These are phyloP conservation scores for Aureobasidium sp. DNA, from an alignment of 2,329 filamentous ascomycete genomes.

Conservation along the genomic window DNA sequence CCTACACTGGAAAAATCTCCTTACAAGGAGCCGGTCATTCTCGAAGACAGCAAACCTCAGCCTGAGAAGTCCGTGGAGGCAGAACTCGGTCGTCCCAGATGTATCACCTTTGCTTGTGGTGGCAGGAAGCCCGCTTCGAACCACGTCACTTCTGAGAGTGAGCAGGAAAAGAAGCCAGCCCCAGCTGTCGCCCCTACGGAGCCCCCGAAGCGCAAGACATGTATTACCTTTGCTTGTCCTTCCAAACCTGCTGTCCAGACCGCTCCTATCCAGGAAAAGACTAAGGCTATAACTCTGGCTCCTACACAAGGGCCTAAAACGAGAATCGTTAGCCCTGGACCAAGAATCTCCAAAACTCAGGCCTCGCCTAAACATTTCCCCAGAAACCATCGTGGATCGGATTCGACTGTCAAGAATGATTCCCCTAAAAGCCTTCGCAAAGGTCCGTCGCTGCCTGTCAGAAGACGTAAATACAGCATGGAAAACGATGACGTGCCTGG, in stretches of 20 bases:
- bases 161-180: conserved; percentile 20
- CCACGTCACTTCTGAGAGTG: conserved; percentile 23
- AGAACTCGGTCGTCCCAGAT: conserved; percentile 65
- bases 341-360: conserved; percentile 16
- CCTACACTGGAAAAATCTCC: conserved; percentile 31
- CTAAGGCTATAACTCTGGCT: conserved; percentile 33
- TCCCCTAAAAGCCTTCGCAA: conserved; percentile 38
- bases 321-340: conserved; percentile 5
- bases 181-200: conserved; percentile 11
- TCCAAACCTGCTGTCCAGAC: conserved; percentile 37
- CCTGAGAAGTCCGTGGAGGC: conserved; percentile 52
- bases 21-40: conserved; percentile 28
- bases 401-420: conserved; percentile 40
- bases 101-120: conserved; percentile 86
- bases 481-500: conserved; percentile 40
- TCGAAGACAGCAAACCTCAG: conserved; percentile 27
- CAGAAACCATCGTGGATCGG: conserved; percentile 38
- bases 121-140: conserved; percentile 45
- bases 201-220: conserved; percentile 47
- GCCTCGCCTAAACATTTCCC: conserved; percentile 23
- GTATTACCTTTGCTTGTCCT: conserved; percentile 69
- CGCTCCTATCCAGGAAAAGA: conserved; percentile 22
- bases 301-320: conserved; percentile 19
- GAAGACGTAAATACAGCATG: conserved; percentile 26
- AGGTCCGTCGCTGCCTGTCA: conserved; percentile 22